These are phyloP conservation scores for Taphrina confusa DNA, from an alignment of 1,139 yeast genomes.

Conservation along the genomic window DNA sequence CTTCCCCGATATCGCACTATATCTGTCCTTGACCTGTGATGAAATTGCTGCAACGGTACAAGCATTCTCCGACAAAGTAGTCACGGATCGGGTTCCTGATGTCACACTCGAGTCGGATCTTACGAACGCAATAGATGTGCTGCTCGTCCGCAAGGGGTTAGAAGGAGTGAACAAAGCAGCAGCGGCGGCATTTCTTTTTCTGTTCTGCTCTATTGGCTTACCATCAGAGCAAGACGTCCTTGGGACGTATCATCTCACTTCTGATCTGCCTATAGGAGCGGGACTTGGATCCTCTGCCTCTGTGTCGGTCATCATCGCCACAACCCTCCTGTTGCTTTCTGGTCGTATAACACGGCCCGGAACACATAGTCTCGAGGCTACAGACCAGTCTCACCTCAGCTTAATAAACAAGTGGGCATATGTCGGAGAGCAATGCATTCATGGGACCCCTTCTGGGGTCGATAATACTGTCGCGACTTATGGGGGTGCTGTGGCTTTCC, in stretches of 20 bases:
- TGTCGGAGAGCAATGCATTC: constrained; percentile 91
- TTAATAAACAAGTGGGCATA: constrained; percentile 84
- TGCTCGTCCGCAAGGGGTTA: constrained; percentile 47
- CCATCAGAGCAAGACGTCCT: constrained; percentile 53
- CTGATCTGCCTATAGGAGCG: constrained; percentile 93
- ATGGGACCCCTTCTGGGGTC: constrained; percentile 96
- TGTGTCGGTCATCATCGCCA: constrained; percentile 77
- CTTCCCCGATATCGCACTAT: constrained; percentile 78
- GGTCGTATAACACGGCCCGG: constrained; percentile 54
- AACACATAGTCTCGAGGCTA: constrained; percentile 40
- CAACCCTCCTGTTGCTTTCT: constrained; percentile 69
- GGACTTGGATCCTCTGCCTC: constrained; percentile 96
- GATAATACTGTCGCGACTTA: constrained; percentile 95
- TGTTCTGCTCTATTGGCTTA: constrained; percentile 62
- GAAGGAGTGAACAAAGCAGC: constrained; percentile 54
- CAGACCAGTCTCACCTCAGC: constrained; percentile 50
- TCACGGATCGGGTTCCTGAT: constrained; percentile 45
- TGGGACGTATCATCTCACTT: constrained; percentile 62
- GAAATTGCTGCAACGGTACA: constrained; percentile 1
- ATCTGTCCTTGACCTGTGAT: constrained; percentile 44
- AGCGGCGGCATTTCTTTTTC: constrained; percentile 78
- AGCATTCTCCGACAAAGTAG: too few relatives aligned
- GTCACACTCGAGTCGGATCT: constrained; percentile 64
- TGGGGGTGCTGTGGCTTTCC: constrained; percentile 94
- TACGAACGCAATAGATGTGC: constrained; percentile 52